Percentiles rank a stretch among this genome's conserved stretches.
These are phyloP conservation scores for Pythium pyrilobum DNA, from an alignment of 352 stramenopile genomes.

Conservation along the genomic window DNA sequence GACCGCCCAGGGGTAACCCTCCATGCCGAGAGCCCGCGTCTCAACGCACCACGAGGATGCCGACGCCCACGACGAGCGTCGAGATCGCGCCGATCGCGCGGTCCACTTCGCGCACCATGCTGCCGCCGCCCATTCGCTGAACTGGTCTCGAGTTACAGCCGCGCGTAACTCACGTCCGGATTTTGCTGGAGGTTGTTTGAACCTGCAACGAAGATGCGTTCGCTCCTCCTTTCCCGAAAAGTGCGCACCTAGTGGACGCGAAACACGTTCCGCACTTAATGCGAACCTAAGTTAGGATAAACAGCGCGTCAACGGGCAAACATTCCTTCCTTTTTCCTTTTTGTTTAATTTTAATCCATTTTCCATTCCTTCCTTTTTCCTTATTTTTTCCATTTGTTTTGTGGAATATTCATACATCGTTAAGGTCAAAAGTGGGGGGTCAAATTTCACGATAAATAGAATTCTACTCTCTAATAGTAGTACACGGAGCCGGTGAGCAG, in stretches of 20 bases:
- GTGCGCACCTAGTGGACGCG: not conserved
- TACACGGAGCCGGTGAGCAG: not conserved
- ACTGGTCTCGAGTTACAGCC: not conserved
- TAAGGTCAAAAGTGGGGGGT: no score
- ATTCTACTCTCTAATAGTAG: constrained; percentile 16
- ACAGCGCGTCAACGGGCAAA: not conserved
- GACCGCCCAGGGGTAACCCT: no score
- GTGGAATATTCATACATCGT: no score
- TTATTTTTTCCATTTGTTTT: no score
- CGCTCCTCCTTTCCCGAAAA: constrained; percentile 4
- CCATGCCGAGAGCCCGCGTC: not conserved
- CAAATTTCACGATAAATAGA: constrained; percentile 11
- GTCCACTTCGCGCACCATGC: constrained; percentile 73
- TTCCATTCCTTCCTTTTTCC: no score
- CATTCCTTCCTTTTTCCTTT: no score
- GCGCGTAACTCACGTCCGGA: not conserved
- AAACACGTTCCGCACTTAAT: not conserved
- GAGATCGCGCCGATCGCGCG: constrained; percentile 70
- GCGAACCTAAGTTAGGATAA: no score
- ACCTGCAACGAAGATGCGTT: constrained; percentile 14
- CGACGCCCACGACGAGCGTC: constrained; percentile 68
- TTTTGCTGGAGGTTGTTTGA: constrained; percentile 4
- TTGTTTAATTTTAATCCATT: no score
- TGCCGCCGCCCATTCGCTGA: constrained; percentile 31
- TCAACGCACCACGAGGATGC: constrained; percentile 63